Percentiles rank a stretch among this genome's conserved stretches.
phyloP scores from a whole-genome alignment of 2,329 filamentous ascomycete species.

The Monosporascus ibericus region DNA sequence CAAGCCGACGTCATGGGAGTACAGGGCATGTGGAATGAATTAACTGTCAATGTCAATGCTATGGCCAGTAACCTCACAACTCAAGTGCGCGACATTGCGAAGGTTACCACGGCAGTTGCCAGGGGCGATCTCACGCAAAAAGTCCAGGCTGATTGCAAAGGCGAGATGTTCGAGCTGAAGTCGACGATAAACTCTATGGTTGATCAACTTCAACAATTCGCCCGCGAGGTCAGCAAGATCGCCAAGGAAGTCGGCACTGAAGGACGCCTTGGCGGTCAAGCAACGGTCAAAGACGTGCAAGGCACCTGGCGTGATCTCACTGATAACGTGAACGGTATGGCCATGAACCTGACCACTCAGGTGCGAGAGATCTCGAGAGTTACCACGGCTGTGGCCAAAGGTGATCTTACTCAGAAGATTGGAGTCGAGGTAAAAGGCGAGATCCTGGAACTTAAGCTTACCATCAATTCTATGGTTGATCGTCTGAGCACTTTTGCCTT shows the following conservation, averaged over 20 bases:
- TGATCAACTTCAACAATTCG: conserved; percentile 93
- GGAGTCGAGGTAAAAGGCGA: conserved; percentile 89
- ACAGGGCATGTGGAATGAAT: conserved; percentile 82
- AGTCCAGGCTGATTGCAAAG: conserved; percentile 86
- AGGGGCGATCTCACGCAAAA: conserved; percentile 93
- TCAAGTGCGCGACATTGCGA: conserved; percentile 91
- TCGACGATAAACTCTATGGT: conserved; percentile 99
- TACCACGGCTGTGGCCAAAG: conserved; percentile 88
- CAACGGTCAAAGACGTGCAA: conserved; percentile 91
- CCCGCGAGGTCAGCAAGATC: conserved; percentile 93
- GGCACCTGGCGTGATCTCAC: conserved; percentile 97
- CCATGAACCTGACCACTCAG: conserved; percentile 95
- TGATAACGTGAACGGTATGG: conserved; percentile 96
- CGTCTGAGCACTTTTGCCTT: conserved; percentile 93
- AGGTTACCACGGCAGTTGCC: conserved; percentile 65
- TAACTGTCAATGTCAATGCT: conserved; percentile 80
- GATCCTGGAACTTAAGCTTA: conserved; percentile 91
- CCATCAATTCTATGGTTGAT: conserved; percentile 98
- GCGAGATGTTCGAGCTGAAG: conserved; percentile 90
- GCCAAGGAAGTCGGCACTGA: conserved; percentile 96
- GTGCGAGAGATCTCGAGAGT: conserved; percentile 97
- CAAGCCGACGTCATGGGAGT: conserved; percentile 80
- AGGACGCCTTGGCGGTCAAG: conserved; percentile 87
- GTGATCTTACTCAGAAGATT: conserved; percentile 94
- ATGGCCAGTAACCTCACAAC: conserved; percentile 86